These are phyloP conservation scores for Daldinia eschscholtzii DNA, from an alignment of 2,329 filamentous ascomycete species.

Conservation along the genomic window DNA sequence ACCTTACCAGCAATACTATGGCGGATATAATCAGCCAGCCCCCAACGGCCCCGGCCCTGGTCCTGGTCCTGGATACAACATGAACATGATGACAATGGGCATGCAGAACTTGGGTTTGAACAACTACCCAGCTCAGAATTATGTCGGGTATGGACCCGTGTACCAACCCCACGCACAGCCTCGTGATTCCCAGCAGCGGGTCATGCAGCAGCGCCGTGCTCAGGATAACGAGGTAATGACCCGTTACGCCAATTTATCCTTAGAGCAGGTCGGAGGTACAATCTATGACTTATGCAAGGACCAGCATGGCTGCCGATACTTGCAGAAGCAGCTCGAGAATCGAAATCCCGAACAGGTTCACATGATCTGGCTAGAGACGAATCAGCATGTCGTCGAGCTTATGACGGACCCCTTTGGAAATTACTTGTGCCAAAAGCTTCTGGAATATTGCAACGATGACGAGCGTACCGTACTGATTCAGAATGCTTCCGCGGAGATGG, in stretches of 20 bases:
- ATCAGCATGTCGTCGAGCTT: conserved; percentile 92
- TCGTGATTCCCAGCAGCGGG: conserved; percentile 80
- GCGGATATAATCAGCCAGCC: conserved; percentile 8
- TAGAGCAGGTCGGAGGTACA: conserved; percentile 84
- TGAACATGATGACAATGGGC: conserved; percentile 74
- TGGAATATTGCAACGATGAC: conserved; percentile 94
- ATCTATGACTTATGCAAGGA: conserved; percentile 96
- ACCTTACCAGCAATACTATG: conserved; percentile 30
- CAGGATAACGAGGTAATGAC: conserved; percentile 81
- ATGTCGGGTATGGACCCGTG: conserved; percentile 66
- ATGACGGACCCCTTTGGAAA: conserved; percentile 99
- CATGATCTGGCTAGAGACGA: conserved; percentile 94
- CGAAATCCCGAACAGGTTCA: conserved; percentile 85
- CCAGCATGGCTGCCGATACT: conserved; percentile 95
- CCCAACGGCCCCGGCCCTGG: conserved; percentile 37
- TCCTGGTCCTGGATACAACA: conserved; percentile 53
- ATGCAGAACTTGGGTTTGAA: conserved; percentile 75
- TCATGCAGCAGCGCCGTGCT: conserved; percentile 80
- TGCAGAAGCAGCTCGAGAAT: conserved; percentile 98
- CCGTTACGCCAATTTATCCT: conserved; percentile 84
- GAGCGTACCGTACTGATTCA: conserved; percentile 94
- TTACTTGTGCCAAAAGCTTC: conserved; percentile 97
- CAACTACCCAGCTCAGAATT: conserved; percentile 69
- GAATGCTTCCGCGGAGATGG: conserved; percentile 88
- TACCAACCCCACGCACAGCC: conserved; percentile 67